These are phyloP conservation scores for Phytophthora pisi DNA, from an alignment of 352 stramenopile genomes.

Conservation along the genomic window DNA sequence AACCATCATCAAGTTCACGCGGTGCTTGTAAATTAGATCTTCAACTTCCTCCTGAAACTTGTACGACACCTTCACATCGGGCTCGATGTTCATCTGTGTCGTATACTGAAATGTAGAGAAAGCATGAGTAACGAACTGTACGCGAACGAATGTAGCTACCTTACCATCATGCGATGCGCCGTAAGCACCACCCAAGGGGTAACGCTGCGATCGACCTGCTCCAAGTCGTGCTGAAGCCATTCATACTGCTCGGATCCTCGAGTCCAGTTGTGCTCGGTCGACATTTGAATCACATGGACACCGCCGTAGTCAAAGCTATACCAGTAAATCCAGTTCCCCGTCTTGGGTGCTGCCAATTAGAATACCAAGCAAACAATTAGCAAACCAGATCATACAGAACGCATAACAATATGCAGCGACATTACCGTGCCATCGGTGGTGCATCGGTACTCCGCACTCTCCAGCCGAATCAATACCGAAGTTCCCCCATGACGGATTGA, in stretches of 20 bases:
- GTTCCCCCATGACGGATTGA: conserved; percentile 74
- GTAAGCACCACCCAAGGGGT: conserved; percentile 94
- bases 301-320: conserved; percentile 91
- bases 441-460: conserved; percentile 73
- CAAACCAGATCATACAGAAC: neutral
- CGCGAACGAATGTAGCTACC: neutral
- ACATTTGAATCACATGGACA: conserved; percentile 92
- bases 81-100: conserved; percentile 55
- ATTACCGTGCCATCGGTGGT: conserved; percentile 71
- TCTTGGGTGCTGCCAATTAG: conserved; percentile 52
- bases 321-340: conserved; percentile 78
- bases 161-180: conserved; percentile 88
- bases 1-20: conserved; percentile 91
- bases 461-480: conserved; percentile 65
- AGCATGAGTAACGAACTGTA: neutral
- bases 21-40: conserved; percentile 79
- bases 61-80: conserved; percentile 69
- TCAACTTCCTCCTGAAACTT: conserved; percentile 90
- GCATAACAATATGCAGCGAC: neutral
- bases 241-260: conserved; percentile 84
- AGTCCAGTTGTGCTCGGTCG: conserved; percentile 90
- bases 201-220: conserved; percentile 70
- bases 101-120: conserved; percentile 41
- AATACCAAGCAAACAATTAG: conserved; percentile 9
- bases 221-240: conserved; percentile 86